Evolutionary conservation across 2,329 filamentous ascomycete species (phyloP).

Genomic region (Phaeosphaeriaceae sp.): DNA sequence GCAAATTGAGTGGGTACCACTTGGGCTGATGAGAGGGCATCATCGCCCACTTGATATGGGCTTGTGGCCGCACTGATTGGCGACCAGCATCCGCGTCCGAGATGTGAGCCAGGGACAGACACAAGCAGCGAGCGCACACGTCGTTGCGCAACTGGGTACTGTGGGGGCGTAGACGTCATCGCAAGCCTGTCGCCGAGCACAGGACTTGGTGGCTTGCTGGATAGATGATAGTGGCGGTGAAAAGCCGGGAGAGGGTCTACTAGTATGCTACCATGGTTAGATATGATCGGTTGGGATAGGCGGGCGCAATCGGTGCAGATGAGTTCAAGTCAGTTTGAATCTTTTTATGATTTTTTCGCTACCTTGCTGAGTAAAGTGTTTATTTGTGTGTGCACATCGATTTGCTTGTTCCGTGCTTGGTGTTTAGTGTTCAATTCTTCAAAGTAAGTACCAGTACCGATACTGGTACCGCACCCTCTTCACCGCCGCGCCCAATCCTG

Average conservation of each 20-base stretch:
- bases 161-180: conserved; percentile 33
- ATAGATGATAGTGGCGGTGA: conserved; percentile 25
- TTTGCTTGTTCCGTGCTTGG: background rate
- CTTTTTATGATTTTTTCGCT: too few relatives aligned
- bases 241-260: conserved; percentile 12
- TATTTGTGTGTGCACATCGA: too few relatives aligned
- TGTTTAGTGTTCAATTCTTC: background rate
- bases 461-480: conserved; percentile 24
- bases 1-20: conserved; percentile 4
- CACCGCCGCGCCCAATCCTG: conserved; percentile 33
- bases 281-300: too few relatives aligned
- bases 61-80: conserved; percentile 23
- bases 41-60: conserved; percentile 20
- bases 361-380: too few relatives aligned
- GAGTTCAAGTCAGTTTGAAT: too few relatives aligned
- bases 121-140: conserved; percentile 21
- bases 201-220: conserved; percentile 1
- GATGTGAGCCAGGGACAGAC: conserved; percentile 27
- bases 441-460: conserved; percentile 14
- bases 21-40: conserved; percentile 25
- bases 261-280: conserved; percentile 1
- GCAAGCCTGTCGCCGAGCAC: conserved; percentile 21
- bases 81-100: conserved; percentile 8
- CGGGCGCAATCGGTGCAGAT: too few relatives aligned
- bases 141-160: conserved; percentile 8